Conservation (phyloP, 1,284 basidiomycete species). For the Puccinia hordei region DNA sequence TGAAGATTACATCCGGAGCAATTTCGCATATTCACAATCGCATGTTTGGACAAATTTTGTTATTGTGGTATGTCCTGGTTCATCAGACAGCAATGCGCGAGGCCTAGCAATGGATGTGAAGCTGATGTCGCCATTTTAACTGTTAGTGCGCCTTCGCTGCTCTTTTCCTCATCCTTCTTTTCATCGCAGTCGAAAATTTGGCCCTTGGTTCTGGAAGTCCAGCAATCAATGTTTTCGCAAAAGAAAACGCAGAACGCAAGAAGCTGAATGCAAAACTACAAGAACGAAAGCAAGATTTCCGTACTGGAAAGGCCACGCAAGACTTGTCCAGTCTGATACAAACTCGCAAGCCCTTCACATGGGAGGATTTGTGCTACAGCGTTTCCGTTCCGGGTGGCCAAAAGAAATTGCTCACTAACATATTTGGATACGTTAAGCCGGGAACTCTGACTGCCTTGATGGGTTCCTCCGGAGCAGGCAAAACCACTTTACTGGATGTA, state of each 20-base stretch:
- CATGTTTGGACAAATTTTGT: constrained; percentile 63
- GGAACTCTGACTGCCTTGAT: constrained; percentile 63
- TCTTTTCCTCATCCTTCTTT: constrained; percentile 61
- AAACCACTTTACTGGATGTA: constrained; percentile 64
- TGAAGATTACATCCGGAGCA: constrained; percentile 58
- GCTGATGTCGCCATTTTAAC: too few relatives aligned
- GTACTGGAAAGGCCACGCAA: constrained; percentile 1
- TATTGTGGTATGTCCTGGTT: constrained; percentile 55
- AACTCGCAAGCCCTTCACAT: constrained; percentile 57
- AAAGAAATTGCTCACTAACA: constrained; percentile 61
- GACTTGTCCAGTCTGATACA: constrained; percentile 1
- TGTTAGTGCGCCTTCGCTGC: constrained; percentile 27
- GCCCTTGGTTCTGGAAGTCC: constrained; percentile 34
- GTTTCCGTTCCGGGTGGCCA: constrained; percentile 61
- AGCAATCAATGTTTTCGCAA: constrained; percentile 39
- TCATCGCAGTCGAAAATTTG: constrained; percentile 57
- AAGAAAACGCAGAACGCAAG: constrained; percentile 65
- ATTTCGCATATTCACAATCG: constrained; percentile 59
- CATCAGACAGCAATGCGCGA: too few relatives aligned
- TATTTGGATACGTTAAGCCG: constrained; percentile 64
- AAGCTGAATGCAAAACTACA: constrained; percentile 69
- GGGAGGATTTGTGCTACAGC: constrained; percentile 62
- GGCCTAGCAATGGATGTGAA: too few relatives aligned
- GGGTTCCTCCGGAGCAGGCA: constrained; percentile 58
- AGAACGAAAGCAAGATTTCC: constrained; percentile 62